These are phyloP conservation scores for Plasmodium yoelii DNA, from an alignment of 169 alveolate genomes.

Conservation along the genomic window DNA sequence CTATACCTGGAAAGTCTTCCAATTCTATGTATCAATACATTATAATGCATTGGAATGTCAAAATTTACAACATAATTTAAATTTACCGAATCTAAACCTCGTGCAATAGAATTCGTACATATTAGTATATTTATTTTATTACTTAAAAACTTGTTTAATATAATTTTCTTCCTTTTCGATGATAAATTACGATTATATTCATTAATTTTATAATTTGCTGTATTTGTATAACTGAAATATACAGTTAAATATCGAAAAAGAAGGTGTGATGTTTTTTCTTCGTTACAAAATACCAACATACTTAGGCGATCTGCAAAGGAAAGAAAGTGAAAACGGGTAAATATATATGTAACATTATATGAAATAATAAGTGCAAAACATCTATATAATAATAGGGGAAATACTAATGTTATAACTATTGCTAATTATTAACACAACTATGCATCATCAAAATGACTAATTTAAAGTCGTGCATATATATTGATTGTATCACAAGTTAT, in stretches of 20 bases:
- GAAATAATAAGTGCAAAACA: not conserved
- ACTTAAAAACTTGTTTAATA: slow-evolving; percentile 22
- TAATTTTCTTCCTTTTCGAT: slow-evolving; percentile 6
- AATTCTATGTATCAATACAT: slow-evolving; percentile 56
- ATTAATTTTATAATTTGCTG: slow-evolving; percentile 6
- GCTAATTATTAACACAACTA: no score
- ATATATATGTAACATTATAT: not conserved
- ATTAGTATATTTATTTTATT: slow-evolving; percentile 82
- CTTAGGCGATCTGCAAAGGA: slow-evolving; percentile 25
- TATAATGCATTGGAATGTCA: slow-evolving; percentile 90
- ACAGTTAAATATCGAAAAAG: slow-evolving; percentile 50
- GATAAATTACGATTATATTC: slow-evolving; percentile 44
- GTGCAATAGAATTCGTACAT: slow-evolving; percentile 94
- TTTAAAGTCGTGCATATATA: no score
- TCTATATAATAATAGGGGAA: no score
- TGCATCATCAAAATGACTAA: no score
- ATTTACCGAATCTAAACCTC: slow-evolving; percentile 94
- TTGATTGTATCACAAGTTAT: no score
- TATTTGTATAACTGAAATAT: slow-evolving; percentile 45
- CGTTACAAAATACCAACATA: slow-evolving; percentile 45
- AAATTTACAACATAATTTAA: slow-evolving; percentile 91
- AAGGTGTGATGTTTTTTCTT: slow-evolving; percentile 20
- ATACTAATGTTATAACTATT: no score
- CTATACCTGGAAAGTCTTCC: slow-evolving; percentile 71
- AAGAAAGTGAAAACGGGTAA: not conserved